Evolutionary conservation across 2,329 filamentous ascomycete species (phyloP).

Genomic region (Apiospora malaysiana): DNA sequence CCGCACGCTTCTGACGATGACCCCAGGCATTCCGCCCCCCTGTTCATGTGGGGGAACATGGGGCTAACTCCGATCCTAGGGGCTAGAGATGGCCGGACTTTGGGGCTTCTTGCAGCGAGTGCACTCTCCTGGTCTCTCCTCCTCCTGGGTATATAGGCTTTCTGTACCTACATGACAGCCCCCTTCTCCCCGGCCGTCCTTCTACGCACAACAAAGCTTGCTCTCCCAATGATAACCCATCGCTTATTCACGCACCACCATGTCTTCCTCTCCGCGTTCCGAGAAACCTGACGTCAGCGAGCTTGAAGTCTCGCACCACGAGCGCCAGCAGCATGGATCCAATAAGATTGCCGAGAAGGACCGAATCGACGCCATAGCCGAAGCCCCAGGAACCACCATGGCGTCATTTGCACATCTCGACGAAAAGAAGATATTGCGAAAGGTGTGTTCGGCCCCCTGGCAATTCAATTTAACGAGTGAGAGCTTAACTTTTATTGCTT

Average conservation of each 20-base stretch:
- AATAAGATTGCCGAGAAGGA: conserved; percentile 25
- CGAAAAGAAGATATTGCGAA: conserved; percentile 65
- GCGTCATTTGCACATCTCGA: conserved; percentile 49
- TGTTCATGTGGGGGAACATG: background rate
- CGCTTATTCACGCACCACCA: background rate
- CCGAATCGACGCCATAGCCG: conserved; percentile 31
- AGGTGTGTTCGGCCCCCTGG: conserved; percentile 41
- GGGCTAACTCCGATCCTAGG: background rate
- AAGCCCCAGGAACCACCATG: conserved; percentile 31
- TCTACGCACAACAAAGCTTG: background rate
- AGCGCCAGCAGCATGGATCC: conserved; percentile 23
- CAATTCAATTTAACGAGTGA: background rate
- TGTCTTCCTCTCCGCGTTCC: background rate
- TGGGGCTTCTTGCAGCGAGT: background rate
- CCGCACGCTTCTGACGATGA: background rate
- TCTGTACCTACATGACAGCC: background rate
- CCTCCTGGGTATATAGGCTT: background rate
- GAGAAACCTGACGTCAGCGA: conserved; percentile 31
- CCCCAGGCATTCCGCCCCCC: background rate
- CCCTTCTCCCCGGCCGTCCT: background rate
- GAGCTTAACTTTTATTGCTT: background rate
- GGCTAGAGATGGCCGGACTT: background rate
- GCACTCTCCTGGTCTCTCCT: background rate
- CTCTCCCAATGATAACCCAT: background rate
- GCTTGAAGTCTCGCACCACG: conserved; percentile 28